A percentile compares a stretch with the other conserved stretches of the same genome.
Conservation (phyloP, 1,139 yeast genomes). For the Suhomyces guaymorum region DNA sequence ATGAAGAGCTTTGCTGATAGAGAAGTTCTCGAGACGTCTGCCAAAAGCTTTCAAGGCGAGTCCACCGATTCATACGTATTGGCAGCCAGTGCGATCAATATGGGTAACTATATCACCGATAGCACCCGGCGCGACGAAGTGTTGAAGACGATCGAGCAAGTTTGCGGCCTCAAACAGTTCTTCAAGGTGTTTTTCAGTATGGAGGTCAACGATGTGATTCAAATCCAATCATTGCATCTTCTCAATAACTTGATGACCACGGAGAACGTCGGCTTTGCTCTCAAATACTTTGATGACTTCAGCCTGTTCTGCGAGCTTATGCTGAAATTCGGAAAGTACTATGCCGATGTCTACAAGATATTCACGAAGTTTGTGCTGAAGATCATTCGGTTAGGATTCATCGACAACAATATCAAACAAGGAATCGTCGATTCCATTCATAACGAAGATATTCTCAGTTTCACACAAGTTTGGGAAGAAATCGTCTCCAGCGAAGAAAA, state of each 20-base stretch:
- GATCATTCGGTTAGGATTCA: conserved; percentile 21
- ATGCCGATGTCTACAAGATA: conserved; percentile 33
- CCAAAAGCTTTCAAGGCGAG: conserved; percentile 5
- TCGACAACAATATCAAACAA: too few relatives aligned
- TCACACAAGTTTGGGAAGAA: too few relatives aligned
- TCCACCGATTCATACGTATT: conserved; percentile 28
- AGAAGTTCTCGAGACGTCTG: conserved; percentile 15
- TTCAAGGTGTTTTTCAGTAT: conserved; percentile 23
- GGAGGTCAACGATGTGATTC: conserved; percentile 38
- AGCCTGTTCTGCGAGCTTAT: conserved; percentile 28
- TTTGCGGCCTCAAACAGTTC: conserved; percentile 19
- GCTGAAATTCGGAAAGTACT: conserved; percentile 39
- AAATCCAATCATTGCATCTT: conserved; percentile 41
- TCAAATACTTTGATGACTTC: conserved; percentile 17
- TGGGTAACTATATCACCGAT: conserved; percentile 39
- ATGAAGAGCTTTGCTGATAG: conserved; percentile 25
- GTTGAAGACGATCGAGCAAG: conserved; percentile 13
- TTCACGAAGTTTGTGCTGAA: conserved; percentile 35
- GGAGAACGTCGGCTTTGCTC: conserved; percentile 15
- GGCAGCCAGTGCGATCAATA: conserved; percentile 32
- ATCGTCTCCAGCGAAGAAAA: conserved; percentile 12
- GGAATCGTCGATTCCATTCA: too few relatives aligned
- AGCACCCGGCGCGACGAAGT: conserved; percentile 21
- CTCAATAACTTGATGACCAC: conserved; percentile 30
- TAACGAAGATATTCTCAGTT: too few relatives aligned